Evolutionary conservation across 345 rosid genomes (phyloP).

Genomic region (Rhodamnia rubescens): DNA sequence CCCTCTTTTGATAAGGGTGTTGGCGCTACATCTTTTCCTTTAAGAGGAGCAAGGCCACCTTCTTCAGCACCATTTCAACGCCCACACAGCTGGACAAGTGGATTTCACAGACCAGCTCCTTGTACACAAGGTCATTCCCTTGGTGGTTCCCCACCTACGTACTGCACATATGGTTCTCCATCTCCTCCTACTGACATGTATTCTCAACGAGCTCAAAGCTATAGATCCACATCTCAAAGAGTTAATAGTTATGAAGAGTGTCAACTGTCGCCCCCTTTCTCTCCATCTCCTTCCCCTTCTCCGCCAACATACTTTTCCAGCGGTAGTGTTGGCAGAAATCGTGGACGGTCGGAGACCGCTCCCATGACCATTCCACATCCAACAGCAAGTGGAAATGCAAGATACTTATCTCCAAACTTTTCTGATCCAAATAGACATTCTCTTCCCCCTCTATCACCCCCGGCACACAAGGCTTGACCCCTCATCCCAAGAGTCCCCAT

Average conservation of each 20-base stretch:
- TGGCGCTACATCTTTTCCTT: conserved; percentile 43
- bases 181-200: conserved; percentile 32
- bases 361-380: conserved; percentile 74
- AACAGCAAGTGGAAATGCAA: conserved; percentile 28
- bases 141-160: conserved; percentile 39
- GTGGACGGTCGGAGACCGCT: conserved; percentile 51
- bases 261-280: conserved; percentile 87
- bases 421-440: conserved; percentile 71
- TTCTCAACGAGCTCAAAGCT: conserved; percentile 26
- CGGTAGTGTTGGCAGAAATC: conserved; percentile 28
- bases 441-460: conserved; percentile 86
- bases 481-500: conserved; percentile 74
- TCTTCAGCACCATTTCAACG: conserved; percentile 42
- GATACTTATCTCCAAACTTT: conserved; percentile 56
- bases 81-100: conserved; percentile 95
- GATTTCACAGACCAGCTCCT: conserved; percentile 50
- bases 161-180: conserved; percentile 32
- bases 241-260: conserved; percentile 37
- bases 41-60: conserved; percentile 41
- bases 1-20: conserved; percentile 52
- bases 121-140: conserved; percentile 13
- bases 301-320: conserved; percentile 36
- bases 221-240: conserved; percentile 21
- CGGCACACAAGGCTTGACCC: conserved; percentile 55
- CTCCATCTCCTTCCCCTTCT: conserved; percentile 63